Conservation (phyloP, 345 rosid genomes). For the Clausena lansium region DNA sequence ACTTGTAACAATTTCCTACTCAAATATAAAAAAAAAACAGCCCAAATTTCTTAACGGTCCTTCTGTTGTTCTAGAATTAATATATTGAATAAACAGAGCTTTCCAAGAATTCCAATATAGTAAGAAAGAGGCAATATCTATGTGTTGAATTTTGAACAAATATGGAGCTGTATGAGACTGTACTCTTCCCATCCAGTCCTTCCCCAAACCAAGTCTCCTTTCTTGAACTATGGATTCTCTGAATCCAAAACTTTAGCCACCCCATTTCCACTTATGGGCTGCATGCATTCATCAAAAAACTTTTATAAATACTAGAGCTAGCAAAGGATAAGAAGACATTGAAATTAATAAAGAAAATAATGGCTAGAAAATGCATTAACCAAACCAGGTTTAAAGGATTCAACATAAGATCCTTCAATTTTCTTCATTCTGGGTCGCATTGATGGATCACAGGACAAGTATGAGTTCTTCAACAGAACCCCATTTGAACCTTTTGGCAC, state of each 20-base stretch:
- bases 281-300: neutral
- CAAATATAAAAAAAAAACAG: no score
- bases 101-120: constrained; percentile 42
- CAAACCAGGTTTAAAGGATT: constrained; percentile 41
- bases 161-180: neutral
- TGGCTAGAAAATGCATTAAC: constrained; percentile 7
- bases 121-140: constrained; percentile 58
- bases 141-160: constrained; percentile 47
- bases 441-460: constrained; percentile 55
- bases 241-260: constrained; percentile 62
- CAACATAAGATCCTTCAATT: constrained; percentile 25
- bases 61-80: neutral
- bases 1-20: no score
- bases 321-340: neutral
- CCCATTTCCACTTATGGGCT: constrained; percentile 54
- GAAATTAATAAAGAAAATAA: no score
- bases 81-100: neutral
- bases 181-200: constrained; percentile 67
- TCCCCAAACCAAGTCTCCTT: constrained; percentile 59
- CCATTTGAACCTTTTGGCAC: no score
- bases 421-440: constrained; percentile 47
- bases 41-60: no score
- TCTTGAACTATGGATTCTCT: constrained; percentile 37
- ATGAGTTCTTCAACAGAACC: constrained; percentile 46
- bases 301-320: no score